These are phyloP conservation scores for Aspergillus ochraceoroseus DNA, from an alignment of 2,329 filamentous ascomycete genomes.

Conservation along the genomic window DNA sequence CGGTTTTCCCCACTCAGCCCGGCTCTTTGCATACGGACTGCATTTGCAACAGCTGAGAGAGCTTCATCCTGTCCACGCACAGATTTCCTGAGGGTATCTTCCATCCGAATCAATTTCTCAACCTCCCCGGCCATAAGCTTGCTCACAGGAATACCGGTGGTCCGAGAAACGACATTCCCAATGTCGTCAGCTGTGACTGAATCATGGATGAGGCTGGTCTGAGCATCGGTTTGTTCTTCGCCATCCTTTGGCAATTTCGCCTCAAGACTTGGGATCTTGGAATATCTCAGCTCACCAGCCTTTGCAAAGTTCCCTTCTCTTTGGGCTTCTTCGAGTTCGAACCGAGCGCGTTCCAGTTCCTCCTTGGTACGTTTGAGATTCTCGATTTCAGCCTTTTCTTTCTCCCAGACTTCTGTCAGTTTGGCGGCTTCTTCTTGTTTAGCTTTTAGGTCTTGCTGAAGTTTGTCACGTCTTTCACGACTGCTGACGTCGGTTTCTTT, in stretches of 20 bases:
- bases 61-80: conserved; percentile 94
- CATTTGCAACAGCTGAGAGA: conserved; percentile 82
- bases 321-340: conserved; percentile 83
- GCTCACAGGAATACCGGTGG: conserved; percentile 86
- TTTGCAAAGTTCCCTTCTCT: conserved; percentile 81
- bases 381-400: conserved; percentile 79
- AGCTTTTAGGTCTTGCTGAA: conserved; percentile 69
- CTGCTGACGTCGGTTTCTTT: conserved; percentile 92
- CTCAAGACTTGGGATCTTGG: conserved; percentile 77
- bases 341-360: conserved; percentile 76
- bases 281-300: conserved; percentile 87
- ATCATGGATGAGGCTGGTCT: conserved; percentile 72
- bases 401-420: conserved; percentile 81
- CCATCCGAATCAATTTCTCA: conserved; percentile 93
- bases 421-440: conserved; percentile 71
- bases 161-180: conserved; percentile 79
- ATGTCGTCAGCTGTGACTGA: conserved; percentile 95
- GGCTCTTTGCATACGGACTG: conserved; percentile 87
- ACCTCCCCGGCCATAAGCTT: conserved; percentile 92
- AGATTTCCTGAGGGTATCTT: conserved; percentile 75
- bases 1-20: conserved; percentile 87
- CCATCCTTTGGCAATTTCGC: conserved; percentile 72
- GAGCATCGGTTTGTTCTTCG: conserved; percentile 43
- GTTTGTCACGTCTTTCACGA: conserved; percentile 77
- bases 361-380: conserved; percentile 81